Evolutionary conservation across 768 basidiomycete genomes (phyloP), one percentile per base, ranked within the genome.

Genomic region (Rhodosporidiobolus odoratus): DNA sequence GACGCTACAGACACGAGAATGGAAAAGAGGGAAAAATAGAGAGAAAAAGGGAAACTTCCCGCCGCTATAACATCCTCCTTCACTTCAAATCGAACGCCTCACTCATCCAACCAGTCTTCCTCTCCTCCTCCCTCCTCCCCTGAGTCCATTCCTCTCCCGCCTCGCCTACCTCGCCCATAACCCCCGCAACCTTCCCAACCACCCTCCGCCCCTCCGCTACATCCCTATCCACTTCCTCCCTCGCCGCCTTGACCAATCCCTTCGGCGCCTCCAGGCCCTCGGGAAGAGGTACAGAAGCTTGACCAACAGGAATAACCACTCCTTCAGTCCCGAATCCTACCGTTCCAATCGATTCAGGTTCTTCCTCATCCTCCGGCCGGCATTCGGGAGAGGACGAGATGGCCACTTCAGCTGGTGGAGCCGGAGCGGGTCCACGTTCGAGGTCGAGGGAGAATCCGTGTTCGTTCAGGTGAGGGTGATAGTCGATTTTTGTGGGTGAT

Each of bases 361-460:
- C 21, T n/a, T 56, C 54, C 5, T 10, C 23, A 23, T 10, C 12
- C 13, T 50, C 21, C 10, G 48, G 21, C 12, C 21, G 48, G 48
- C 21, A 17, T 9, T n/a, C 8, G 47, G 4, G 15, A 13, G 57
- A 52, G 58, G 58, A 56, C 21, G 54, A 2, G 35, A 37, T 32
- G 35, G 54, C 3, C 23, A 30, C 27, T 50, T n/a, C 48, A n/a
- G 25, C 48, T 50, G 15, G 15, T 30, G 27, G n/a, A 23, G 23
- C 27, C 27, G n/a, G 32, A 21, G 4, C 52, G 38, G 37, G 57
- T 13, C 38, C 53, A 54, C 27, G 41, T 9, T 64, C 62, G 27
- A 73, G 65, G 47, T 73, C 72, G 58, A 73, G 12, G 4, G 65
- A 35, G 37, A 73, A 4, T 10, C 72, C 72, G 32, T 65, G 65